Base-by-base conservation (phyloP, 768 basidiomycete genomes). In the Cyclocybe aegerita region DNA sequence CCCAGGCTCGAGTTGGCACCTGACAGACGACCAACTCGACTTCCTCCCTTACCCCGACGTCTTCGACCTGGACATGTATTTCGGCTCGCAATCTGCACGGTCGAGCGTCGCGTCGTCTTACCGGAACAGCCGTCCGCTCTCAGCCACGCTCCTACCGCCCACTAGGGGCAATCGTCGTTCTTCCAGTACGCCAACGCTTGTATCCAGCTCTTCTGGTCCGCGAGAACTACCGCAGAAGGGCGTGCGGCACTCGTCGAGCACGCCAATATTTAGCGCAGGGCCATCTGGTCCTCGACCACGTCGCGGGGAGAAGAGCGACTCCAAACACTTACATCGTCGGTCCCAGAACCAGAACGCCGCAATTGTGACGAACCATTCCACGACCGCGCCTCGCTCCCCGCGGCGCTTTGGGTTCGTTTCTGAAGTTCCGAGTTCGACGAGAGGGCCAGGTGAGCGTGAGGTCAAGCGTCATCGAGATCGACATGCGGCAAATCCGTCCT, bases 31-130 rank as follows among this genome's bases (percentile, higher is more conserved):
- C 8, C 46, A 53, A 30, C 34, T 43, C 15, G 54, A 60, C 39
- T 15, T 51, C 15, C 46, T 56, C 4, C 60, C 62, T 1, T 65
- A 63, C 36, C 50, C 64, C 0, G 64, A 65, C 11, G 57, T 65
- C 14, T 65, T 65, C 39, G 64, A 65, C 41, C 41, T 64, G 17
- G 61, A 65, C 9, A 46, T 60, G 48, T 63, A 63, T 51, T 56
- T 59, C 38, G 59, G 48, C 35, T 32, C 37, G 23, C 33, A 52
- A 46, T 47, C 52, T 34, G 44, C 39, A 29, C 39, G 50, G 11
- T 31, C 42, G 8, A 54, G 55, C 41, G 33, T 38, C n/a, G 23
- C 23, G 23, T 43, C 50, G 2, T 38, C 34, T 6, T 14, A 35
- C 15, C 14, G n/a, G 29, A 15, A 41, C 4, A 31, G 39, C 23